Evolutionary conservation across 257 asterid species (phyloP).

Genomic region (Przewalskia tangutica): DNA sequence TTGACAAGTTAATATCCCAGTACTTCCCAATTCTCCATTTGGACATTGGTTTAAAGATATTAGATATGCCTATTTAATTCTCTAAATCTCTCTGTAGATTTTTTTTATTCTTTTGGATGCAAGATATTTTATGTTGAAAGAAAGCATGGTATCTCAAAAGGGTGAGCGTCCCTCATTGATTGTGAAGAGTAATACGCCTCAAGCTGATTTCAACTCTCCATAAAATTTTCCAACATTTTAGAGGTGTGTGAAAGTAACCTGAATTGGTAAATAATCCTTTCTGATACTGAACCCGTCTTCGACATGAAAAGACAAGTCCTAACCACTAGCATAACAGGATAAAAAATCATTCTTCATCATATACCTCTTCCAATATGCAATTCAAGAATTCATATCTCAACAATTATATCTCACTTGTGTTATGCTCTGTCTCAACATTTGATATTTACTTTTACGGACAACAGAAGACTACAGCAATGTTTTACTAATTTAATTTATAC

Average conservation of each 20-base stretch:
- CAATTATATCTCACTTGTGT: too few species aligned
- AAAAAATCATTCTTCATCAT: not conserved
- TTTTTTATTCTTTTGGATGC: not conserved
- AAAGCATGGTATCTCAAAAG: too few species aligned
- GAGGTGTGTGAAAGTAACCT: not conserved
- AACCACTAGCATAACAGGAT: not conserved
- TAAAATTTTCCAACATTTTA: not conserved
- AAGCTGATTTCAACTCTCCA: too few species aligned
- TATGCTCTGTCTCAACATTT: too few species aligned
- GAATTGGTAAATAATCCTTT: not conserved
- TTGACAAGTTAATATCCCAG: not conserved
- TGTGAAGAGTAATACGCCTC: too few species aligned
- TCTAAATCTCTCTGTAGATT: too few species aligned
- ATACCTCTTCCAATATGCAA: not conserved
- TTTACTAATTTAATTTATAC: too few species aligned
- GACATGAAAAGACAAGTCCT: not conserved
- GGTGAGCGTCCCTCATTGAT: too few species aligned
- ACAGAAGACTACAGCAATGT: too few species aligned
- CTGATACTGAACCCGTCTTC: not conserved
- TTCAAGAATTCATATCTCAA: not conserved
- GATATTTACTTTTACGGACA: too few species aligned
- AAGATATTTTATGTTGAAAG: not conserved
- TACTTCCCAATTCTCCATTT: not conserved
- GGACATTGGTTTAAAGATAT: not conserved
- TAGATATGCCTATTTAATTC: not conserved